A percentile compares a stretch with the other conserved stretches of the same genome.
phyloP scores from a whole-genome alignment of 305 asterid genomes.

The Fraxinus sp. region DNA sequence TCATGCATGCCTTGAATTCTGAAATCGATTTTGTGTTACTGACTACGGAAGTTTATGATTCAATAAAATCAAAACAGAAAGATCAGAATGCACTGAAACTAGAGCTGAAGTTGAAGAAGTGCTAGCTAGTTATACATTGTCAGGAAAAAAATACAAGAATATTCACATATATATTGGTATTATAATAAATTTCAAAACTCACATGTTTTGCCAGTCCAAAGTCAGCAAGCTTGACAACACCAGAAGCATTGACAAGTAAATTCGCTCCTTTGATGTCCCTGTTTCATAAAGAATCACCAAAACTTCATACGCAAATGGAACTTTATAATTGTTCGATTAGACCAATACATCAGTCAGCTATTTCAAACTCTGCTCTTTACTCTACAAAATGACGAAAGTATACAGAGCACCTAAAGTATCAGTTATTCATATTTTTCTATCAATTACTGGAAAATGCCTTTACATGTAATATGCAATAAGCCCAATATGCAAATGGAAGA shows the following conservation, averaged over 20 bases:
- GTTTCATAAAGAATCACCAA: constrained; percentile 21
- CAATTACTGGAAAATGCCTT: neutral
- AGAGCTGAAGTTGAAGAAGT: constrained; percentile 2
- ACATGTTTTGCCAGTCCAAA: constrained; percentile 92
- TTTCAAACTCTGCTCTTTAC: neutral
- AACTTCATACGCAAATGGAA: constrained; percentile 15
- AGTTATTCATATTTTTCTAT: neutral
- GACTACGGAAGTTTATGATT: neutral
- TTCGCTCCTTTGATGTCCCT: constrained; percentile 98
- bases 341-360: neutral
- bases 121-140: neutral
- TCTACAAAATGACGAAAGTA: constrained; percentile 7
- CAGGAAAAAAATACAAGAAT: neutral
- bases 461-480: neutral
- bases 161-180: neutral
- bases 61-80: neutral
- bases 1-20: neutral
- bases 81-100: neutral
- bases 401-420: neutral
- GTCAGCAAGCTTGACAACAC: constrained; percentile 87
- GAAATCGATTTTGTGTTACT: neutral
- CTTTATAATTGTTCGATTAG: constrained; percentile 19
- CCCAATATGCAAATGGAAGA: neutral
- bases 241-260: constrained; percentile 80
- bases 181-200: constrained; percentile 33